Evolutionary conservation across 164 flowering plant genomes (phyloP).

Genomic region (Aristolochia contorta): DNA sequence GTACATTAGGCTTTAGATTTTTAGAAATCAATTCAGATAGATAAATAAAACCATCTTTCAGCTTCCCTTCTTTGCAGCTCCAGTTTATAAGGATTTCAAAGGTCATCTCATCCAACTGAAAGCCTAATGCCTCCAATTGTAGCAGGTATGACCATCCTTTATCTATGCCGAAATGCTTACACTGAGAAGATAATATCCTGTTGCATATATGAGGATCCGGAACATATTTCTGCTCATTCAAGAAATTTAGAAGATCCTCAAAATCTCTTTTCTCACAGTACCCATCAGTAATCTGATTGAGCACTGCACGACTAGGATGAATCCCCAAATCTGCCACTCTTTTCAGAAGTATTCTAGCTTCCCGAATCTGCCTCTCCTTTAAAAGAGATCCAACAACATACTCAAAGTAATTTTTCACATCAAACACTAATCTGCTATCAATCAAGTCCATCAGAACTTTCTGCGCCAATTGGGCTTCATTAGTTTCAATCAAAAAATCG

Average conservation of each 20-base stretch:
- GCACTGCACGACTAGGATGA: slow-evolving; percentile 28
- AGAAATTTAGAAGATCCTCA: slow-evolving; percentile 54
- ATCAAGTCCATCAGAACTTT: slow-evolving; percentile 43
- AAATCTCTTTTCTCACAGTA: slow-evolving; percentile 69
- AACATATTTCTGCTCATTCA: slow-evolving; percentile 29
- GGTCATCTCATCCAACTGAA: slow-evolving; percentile 54
- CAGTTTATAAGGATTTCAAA: slow-evolving; percentile 61
- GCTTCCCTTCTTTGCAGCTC: slow-evolving; percentile 56
- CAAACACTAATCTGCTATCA: slow-evolving; percentile 21
- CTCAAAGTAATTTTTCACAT: slow-evolving; percentile 24
- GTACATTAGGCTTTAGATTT: slow-evolving; percentile 41
- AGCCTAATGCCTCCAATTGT: slow-evolving; percentile 48
- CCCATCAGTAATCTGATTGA: slow-evolving; percentile 45
- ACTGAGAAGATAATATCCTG: slow-evolving; percentile 41
- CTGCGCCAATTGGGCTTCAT: slow-evolving; percentile 31
- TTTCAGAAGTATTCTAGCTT: slow-evolving; percentile 55
- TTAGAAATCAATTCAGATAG: slow-evolving; percentile 57
- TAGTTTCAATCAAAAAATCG: slow-evolving; percentile 28
- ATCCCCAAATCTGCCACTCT: slow-evolving; percentile 32
- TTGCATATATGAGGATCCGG: slow-evolving; percentile 50
- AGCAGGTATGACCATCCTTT: slow-evolving; percentile 38
- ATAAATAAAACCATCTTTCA: slow-evolving; percentile 49
- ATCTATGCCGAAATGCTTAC: slow-evolving; percentile 38
- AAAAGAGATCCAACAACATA: slow-evolving; percentile 39
- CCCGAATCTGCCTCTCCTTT: slow-evolving; percentile 44